These are phyloP conservation scores for Pythium rhizo-oryzae DNA, from an alignment of 352 stramenopile species.

Conservation along the genomic window DNA sequence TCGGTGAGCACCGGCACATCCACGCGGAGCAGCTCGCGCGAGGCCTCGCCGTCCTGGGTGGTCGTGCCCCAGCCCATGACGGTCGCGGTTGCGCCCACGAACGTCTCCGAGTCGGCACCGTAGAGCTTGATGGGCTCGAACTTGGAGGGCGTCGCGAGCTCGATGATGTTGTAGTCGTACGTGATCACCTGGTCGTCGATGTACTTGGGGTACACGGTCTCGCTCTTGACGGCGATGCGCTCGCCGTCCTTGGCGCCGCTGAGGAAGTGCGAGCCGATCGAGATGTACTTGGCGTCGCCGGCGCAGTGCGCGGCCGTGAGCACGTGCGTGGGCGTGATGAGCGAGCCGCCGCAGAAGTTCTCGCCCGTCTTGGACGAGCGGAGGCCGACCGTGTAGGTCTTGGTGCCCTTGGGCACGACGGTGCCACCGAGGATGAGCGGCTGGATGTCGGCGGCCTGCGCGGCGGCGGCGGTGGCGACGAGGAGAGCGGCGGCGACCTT, in stretches of 20 bases:
- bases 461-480: conserved; percentile 2
- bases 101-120: conserved; percentile 2
- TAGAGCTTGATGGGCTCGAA: not conserved
- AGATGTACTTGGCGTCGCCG: conserved; percentile 43
- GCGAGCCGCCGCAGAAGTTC: conserved; percentile 33
- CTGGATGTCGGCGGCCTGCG: conserved; percentile 17
- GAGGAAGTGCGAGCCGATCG: conserved; percentile 54
- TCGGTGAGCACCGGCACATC: conserved; percentile 43
- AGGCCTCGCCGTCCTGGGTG: conserved; percentile 26
- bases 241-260: conserved; percentile 44
- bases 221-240: conserved; percentile 25
- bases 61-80: conserved; percentile 28
- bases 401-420: conserved; percentile 37
- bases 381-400: conserved; percentile 33
- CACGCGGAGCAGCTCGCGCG: conserved; percentile 42
- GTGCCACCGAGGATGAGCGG: conserved; percentile 51
- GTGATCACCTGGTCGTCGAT: not conserved
- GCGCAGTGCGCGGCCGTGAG: conserved; percentile 51
- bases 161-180: conserved; percentile 54
- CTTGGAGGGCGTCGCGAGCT: conserved; percentile 6
- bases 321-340: conserved; percentile 51
- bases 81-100: conserved; percentile 27
- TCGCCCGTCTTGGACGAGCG: conserved; percentile 10
- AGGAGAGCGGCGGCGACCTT: conserved; percentile 2
- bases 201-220: conserved; percentile 4